Base-by-base conservation (phyloP, 23 red algal genomes). In the Pyropia haitanensis region DNA sequence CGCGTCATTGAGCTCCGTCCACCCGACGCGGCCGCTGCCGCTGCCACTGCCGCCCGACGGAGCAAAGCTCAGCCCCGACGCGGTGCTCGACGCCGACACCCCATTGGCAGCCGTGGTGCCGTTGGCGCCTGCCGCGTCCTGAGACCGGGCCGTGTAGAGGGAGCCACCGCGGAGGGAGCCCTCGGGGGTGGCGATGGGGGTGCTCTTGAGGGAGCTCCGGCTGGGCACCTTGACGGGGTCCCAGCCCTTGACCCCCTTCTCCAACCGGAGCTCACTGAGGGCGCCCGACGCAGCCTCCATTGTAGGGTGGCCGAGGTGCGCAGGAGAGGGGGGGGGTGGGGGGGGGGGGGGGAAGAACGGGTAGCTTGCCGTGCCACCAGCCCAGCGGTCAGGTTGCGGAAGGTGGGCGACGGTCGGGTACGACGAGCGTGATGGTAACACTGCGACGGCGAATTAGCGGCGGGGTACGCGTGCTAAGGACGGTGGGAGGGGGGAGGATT, bases 111-210 rank as follows among this genome's bases (percentile, higher is more conserved):
- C 64, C 19, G 14, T 33, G 27, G 3, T 14, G n/a, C 27, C 25
- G 21, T 26, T 24, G 67, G 6, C 19, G 30, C 60, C 68, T 4
- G 26, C 44, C 23, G 63, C 20, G 63, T 28, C 8, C 6, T 2
- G 10, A 25, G 22, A 14, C 2, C 46, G 19, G 31, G 65, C 0
- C 16, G 23, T 14, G 39, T 77, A 87, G 10, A 71, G 15, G 16
- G 66, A 72, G 34, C 81, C 81, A 61, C 71, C 81, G 21, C 63
- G 71, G 27, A 87, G 53, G 12, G 81, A 87, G 12, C 71, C 61
- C 51, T 87, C 81, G 16, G 81, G 81, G 17, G 81, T 87, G n/a
- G 81, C 81, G 12, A 76, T 72, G 27, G 81, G 81, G 3, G 81
- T 87, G 81, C 76, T 87, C 49, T 53, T 64, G 21, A 87, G 71